Evolutionary conservation across 495 filamentous ascomycete genomes (phyloP).

Genomic region (Aspergillus asperescens): DNA sequence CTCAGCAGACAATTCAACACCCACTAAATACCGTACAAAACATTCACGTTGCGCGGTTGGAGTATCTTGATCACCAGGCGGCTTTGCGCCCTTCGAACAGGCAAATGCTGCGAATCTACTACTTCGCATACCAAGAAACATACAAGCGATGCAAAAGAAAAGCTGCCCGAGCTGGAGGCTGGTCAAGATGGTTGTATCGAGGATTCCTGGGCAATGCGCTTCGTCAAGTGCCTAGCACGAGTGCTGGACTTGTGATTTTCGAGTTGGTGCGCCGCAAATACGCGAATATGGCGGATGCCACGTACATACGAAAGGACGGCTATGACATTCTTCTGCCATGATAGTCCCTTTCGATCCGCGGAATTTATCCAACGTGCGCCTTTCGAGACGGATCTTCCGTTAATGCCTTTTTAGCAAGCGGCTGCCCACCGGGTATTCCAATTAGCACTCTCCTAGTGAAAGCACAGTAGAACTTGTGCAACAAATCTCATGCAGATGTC

Average conservation of each 20-base stretch:
- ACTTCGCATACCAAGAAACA: slow-evolving; percentile 70
- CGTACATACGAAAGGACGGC: slow-evolving; percentile 59
- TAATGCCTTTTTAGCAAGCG: not conserved
- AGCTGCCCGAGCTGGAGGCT: slow-evolving; percentile 57
- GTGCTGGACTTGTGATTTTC: slow-evolving; percentile 84
- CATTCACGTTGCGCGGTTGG: slow-evolving; percentile 72
- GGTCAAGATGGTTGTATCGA: slow-evolving; percentile 67
- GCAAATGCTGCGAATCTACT: slow-evolving; percentile 61
- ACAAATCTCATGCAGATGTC: no score
- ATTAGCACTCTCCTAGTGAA: no score
- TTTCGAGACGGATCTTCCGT: no score
- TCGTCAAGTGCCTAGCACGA: slow-evolving; percentile 81
- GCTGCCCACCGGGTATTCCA: no score
- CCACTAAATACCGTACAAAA: slow-evolving; percentile 70
- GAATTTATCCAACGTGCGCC: not conserved
- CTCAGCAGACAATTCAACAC: slow-evolving; percentile 75
- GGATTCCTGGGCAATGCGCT: slow-evolving; percentile 72
- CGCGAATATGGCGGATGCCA: slow-evolving; percentile 60
- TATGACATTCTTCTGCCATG: slow-evolving; percentile 59
- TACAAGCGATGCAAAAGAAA: slow-evolving; percentile 61
- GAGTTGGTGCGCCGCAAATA: slow-evolving; percentile 81
- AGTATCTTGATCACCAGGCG: slow-evolving; percentile 65
- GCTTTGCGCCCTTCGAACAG: slow-evolving; percentile 41
- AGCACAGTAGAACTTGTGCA: no score
- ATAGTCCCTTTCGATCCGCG: not conserved